These are phyloP conservation scores for Berberis vulgaris DNA, from an alignment of 164 flowering plant genomes.

Conservation along the genomic window DNA sequence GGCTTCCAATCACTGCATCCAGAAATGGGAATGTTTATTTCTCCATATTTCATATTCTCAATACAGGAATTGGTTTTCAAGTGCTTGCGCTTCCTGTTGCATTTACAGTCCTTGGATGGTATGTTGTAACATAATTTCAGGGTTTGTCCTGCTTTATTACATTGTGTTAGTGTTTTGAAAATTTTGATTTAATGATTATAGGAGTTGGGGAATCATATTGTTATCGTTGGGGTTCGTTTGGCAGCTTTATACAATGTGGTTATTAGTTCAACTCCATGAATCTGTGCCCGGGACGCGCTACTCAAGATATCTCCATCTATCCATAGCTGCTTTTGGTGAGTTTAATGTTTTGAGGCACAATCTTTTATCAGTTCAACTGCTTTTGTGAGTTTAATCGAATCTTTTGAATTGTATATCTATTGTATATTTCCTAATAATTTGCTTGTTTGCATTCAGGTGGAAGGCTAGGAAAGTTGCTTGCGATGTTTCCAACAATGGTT, in stretches of 20 bases:
- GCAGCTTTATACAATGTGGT: slow-evolving; percentile 66
- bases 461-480: slow-evolving; percentile 34
- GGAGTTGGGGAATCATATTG: slow-evolving; percentile 65
- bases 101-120: slow-evolving; percentile 76
- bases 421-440: no score
- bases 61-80: slow-evolving; percentile 74
- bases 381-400: no score
- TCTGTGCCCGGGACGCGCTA: slow-evolving; percentile 41
- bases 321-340: slow-evolving; percentile 62
- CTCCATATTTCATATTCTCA: slow-evolving; percentile 59
- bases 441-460: slow-evolving; percentile 29
- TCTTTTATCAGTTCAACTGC: no score
- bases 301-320: slow-evolving; percentile 52
- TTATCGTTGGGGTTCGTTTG: slow-evolving; percentile 46
- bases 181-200: slow-evolving; percentile 11
- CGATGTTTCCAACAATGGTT: slow-evolving; percentile 46
- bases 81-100: slow-evolving; percentile 74
- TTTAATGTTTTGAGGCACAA: background rate
- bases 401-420: no score
- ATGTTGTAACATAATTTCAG: no score
- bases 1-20: slow-evolving; percentile 90
- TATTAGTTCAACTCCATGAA: slow-evolving; percentile 67
- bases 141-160: no score
- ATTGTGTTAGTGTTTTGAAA: background rate
- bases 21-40: slow-evolving; percentile 64